Percentiles rank a stretch among this genome's conserved stretches.
phyloP scores from a whole-genome alignment of 2,329 filamentous ascomycete species.

The Penicillium sp. region DNA sequence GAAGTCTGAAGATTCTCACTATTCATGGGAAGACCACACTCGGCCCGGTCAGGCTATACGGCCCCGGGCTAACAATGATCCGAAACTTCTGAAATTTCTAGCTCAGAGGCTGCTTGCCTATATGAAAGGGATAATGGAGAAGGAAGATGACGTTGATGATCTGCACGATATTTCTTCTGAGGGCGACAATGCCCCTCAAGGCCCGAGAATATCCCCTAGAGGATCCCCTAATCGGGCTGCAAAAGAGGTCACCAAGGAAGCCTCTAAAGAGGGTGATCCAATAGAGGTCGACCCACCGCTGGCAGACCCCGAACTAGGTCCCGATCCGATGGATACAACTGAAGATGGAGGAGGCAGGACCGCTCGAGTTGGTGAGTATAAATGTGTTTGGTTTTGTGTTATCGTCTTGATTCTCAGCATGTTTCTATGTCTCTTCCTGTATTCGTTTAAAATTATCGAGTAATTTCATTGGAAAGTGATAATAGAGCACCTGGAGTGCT shows the following conservation, averaged over 20 bases:
- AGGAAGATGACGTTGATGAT: neutral
- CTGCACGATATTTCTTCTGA: neutral
- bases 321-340: neutral
- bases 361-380: constrained; percentile 21
- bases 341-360: neutral
- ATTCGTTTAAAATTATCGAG: constrained; percentile 20
- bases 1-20: neutral
- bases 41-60: neutral
- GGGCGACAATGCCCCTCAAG: neutral
- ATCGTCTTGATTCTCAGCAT: constrained; percentile 19
- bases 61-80: neutral
- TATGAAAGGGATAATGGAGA: neutral
- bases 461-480: constrained; percentile 19
- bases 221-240: neutral
- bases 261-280: neutral
- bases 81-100: neutral
- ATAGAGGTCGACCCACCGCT: neutral
- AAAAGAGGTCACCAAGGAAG: neutral
- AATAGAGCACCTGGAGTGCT: neutral
- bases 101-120: neutral
- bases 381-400: constrained; percentile 21
- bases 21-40: constrained; percentile 1
- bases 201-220: neutral
- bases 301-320: neutral
- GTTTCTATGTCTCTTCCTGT: constrained; percentile 25